A percentile compares a stretch with the other conserved stretches of the same genome.
These are phyloP conservation scores for Protomyces arabidopsidicola DNA, from an alignment of 1,139 yeast genomes.

Conservation along the genomic window DNA sequence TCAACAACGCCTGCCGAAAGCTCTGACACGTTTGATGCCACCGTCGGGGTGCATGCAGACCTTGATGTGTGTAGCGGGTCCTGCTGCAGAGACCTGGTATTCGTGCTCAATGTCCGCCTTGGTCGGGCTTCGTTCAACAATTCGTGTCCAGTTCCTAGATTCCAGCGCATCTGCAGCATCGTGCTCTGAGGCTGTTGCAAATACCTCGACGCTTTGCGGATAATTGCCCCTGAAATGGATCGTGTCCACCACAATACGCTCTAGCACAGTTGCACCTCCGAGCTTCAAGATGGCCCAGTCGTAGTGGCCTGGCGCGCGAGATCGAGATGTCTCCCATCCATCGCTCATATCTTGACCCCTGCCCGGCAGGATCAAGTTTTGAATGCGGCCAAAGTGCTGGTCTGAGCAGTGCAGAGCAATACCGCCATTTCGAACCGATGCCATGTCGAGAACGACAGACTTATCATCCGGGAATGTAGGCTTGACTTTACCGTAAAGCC, in stretches of 20 bases:
- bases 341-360: slow-evolving; percentile 95
- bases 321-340: slow-evolving; percentile 97
- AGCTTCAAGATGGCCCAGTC: slow-evolving; percentile 86
- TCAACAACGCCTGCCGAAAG: slow-evolving; percentile 52
- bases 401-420: slow-evolving; percentile 77
- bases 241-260: slow-evolving; percentile 70
- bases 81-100: slow-evolving; percentile 41
- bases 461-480: slow-evolving; percentile 56
- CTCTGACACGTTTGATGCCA: slow-evolving; percentile 85
- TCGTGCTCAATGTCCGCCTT: slow-evolving; percentile 75
- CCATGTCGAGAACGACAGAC: slow-evolving; percentile 58
- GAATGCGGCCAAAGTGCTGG: slow-evolving; percentile 90
- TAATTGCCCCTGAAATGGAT: slow-evolving; percentile 91
- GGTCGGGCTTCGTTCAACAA: slow-evolving; percentile 42
- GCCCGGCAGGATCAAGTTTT: slow-evolving; percentile 82
- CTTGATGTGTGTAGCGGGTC: slow-evolving; percentile 57
- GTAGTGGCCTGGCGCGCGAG: slow-evolving; percentile 72
- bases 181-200: slow-evolving; percentile 41
- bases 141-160: slow-evolving; percentile 50
- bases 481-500: slow-evolving; percentile 75
- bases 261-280: slow-evolving; percentile 55
- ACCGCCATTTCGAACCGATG: slow-evolving; percentile 82
- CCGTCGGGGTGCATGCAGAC: slow-evolving; percentile 90
- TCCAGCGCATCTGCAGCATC: slow-evolving; percentile 39
- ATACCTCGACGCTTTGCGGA: slow-evolving; percentile 62